Base-by-base conservation (phyloP, 148 eudicot genomes). In the Diospyros lotus region DNA sequence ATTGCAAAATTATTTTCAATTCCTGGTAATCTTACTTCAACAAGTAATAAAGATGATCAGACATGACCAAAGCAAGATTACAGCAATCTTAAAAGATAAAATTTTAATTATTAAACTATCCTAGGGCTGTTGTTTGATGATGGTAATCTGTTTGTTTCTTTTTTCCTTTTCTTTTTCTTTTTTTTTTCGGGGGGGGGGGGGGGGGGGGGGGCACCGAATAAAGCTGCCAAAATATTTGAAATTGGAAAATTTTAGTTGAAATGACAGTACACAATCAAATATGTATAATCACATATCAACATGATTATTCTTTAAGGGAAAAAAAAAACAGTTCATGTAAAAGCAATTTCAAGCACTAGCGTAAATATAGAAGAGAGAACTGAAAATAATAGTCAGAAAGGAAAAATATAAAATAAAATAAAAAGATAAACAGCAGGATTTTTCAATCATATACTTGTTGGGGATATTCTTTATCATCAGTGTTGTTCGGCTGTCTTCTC, bases 381-480 rank as follows among this genome's bases (percentile, higher is more conserved):
- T 15, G 48, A 70, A 39, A 51, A 42, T 8, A 71, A 43, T 4
- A 56, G 64, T 56, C 7, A 58, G 52, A 78, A 56, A 42, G 8
- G 51, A 14, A 12, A 17, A 75, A 58, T n/a, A 12, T 17, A 75
- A 58, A 41, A 2, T 9, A 77, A n/a, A 45, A 64, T 17, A 9
- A 44, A 28, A 77, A 54, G 38, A 12, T 10, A 66, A 11, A 43
- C 75, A 0, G 44, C 17, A 59, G 52, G 48, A 58, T 48, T 13
- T 67, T 13, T 13, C 50, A 53, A 69, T 56, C 56, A 83, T 84
- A 58, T 87, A 91, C 96, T 91, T 91, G 86, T 91, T 91, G 51
- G 96, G 96, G 75, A 91, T 91, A 66, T 91, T 91, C 78, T 89
- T 91, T 43, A 91, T 86, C 93, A 91, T 91, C 75, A 91, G 76